Conservation (phyloP, 2,329 filamentous ascomycete species). For the Podosphaera leucotricha region DNA sequence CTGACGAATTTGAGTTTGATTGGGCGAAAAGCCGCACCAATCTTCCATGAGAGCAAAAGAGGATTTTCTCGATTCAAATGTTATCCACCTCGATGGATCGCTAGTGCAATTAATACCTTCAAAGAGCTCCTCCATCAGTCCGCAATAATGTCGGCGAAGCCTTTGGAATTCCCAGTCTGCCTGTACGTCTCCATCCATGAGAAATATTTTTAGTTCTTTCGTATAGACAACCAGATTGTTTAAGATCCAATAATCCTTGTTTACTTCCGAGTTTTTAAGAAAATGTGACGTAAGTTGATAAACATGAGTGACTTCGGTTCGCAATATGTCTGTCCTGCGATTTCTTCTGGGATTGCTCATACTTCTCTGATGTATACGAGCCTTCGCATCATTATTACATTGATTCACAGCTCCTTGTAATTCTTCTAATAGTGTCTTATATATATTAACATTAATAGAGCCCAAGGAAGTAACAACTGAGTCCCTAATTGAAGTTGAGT, state of each 20-base stretch:
- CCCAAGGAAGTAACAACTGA: conserved; percentile 82
- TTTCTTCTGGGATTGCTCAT: conserved; percentile 64
- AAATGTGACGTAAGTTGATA: conserved; percentile 89
- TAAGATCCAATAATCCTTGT: conserved; percentile 73
- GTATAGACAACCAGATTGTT: conserved; percentile 74
- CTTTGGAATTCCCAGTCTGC: conserved; percentile 89
- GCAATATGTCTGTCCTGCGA: conserved; percentile 60
- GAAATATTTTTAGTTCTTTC: conserved; percentile 76
- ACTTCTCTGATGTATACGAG: conserved; percentile 65
- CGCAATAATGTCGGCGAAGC: conserved; percentile 79
- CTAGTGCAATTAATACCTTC: conserved; percentile 70
- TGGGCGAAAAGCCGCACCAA: conserved; percentile 94
- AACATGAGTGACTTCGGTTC: conserved; percentile 88
- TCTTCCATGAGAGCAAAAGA: conserved; percentile 95
- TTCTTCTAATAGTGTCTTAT: conserved; percentile 72
- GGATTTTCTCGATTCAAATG: conserved; percentile 87
- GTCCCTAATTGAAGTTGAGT: conserved; percentile 60
- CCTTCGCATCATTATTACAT: conserved; percentile 73
- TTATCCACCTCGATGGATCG: conserved; percentile 83
- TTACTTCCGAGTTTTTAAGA: conserved; percentile 52
- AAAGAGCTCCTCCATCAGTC: conserved; percentile 77
- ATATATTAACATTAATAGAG: conserved; percentile 86
- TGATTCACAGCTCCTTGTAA: conserved; percentile 65
- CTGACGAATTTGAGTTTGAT: conserved; percentile 58
- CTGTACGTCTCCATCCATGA: conserved; percentile 87